Evolutionary conservation across 176 grass and related monocot species (phyloP).

Genomic region (Oryza punctata): DNA sequence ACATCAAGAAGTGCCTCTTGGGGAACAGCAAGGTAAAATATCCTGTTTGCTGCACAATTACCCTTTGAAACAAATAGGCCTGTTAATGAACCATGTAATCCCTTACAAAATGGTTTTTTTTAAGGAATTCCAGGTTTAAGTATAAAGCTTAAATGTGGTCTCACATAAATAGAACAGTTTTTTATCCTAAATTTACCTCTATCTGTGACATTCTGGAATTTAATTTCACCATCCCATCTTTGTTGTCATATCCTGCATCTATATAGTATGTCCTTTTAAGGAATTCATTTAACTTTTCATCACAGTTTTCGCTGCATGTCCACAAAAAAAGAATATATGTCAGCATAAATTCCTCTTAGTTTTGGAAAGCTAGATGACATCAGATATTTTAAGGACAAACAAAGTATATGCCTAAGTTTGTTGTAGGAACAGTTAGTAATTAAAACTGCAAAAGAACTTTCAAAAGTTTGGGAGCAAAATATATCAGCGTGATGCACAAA

Average conservation of each 20-base stretch:
- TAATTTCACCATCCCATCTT: slow-evolving; percentile 81
- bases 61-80: slow-evolving; percentile 45
- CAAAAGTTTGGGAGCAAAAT: slow-evolving; percentile 9
- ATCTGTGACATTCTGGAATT: slow-evolving; percentile 70
- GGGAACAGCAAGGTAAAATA: slow-evolving; percentile 97
- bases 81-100: background rate
- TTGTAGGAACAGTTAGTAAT: background rate
- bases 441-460: background rate
- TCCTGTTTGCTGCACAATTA: slow-evolving; percentile 70
- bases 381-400: background rate
- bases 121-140: slow-evolving; percentile 9
- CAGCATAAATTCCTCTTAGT: background rate
- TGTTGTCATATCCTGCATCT: slow-evolving; percentile 80
- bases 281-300: slow-evolving; percentile 82
- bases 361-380: background rate
- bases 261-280: slow-evolving; percentile 82
- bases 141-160: background rate
- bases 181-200: slow-evolving; percentile 58
- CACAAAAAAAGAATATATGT: slow-evolving; percentile 24
- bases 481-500: background rate
- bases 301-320: slow-evolving; percentile 83
- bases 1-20: slow-evolving; percentile 94
- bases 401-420: background rate
- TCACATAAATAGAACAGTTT: slow-evolving; percentile 2
- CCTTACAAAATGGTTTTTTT: background rate